Conservation (phyloP, 2,329 filamentous ascomycete genomes). For the Raffaelea arxii region DNA sequence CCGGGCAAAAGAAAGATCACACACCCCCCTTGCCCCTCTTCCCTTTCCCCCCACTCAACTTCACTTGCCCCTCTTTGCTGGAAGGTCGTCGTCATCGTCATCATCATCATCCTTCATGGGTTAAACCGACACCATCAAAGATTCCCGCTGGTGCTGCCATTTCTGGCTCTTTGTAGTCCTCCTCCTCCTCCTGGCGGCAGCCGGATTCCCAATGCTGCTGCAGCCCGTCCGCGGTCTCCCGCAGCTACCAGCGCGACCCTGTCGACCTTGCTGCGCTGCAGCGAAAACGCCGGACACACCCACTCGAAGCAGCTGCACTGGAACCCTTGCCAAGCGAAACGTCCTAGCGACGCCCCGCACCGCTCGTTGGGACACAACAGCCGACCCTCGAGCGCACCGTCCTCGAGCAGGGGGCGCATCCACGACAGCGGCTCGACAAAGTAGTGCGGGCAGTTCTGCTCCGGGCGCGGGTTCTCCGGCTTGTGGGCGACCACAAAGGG, state of each 20-base stretch:
- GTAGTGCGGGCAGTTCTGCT: constrained; percentile 61
- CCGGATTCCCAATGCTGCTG: constrained; percentile 36
- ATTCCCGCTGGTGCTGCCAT: too few species aligned
- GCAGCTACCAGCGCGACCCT: constrained; percentile 33
- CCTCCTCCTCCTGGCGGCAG: constrained; percentile 35
- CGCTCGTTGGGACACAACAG: constrained; percentile 70
- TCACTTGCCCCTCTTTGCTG: too few species aligned
- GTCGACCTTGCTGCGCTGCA: constrained; percentile 76
- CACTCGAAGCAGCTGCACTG: constrained; percentile 84
- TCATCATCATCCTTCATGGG: neutral
- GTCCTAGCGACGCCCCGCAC: constrained; percentile 76
- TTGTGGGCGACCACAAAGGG: constrained; percentile 59
- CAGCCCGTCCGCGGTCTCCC: constrained; percentile 11
- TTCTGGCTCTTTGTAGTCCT: too few species aligned
- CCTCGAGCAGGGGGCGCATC: constrained; percentile 80
- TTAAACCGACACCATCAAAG: neutral
- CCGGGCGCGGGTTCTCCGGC: constrained; percentile 12
- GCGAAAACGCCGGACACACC: constrained; percentile 82
- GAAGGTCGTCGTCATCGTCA: too few species aligned
- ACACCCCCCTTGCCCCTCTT: too few species aligned
- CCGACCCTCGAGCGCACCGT: constrained; percentile 73
- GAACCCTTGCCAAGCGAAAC: constrained; percentile 95
- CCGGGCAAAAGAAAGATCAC: too few species aligned
- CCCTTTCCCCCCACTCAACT: too few species aligned
- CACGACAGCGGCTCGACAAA: constrained; percentile 89